phyloP scores from a whole-genome alignment of 1,284 basidiomycete species.

The Sphaerobolus stellatus region DNA sequence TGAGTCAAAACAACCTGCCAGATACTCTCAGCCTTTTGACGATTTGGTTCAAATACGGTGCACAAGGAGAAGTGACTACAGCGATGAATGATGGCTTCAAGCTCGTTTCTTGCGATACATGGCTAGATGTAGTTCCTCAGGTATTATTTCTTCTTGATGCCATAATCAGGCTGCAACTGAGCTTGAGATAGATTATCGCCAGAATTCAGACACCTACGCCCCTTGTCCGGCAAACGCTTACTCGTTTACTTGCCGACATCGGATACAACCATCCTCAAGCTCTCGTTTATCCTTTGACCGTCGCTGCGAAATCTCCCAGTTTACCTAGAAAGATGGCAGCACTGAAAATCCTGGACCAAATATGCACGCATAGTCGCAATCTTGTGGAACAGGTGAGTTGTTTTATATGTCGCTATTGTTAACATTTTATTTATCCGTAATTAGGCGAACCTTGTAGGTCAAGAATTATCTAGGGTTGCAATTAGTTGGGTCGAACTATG shows the following conservation, averaged over 20 bases:
- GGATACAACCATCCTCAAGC: slow-evolving; percentile 64
- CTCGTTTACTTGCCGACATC: slow-evolving; percentile 56
- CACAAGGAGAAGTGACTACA: slow-evolving; percentile 50
- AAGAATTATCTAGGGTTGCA: slow-evolving; percentile 62
- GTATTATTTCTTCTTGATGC: slow-evolving; percentile 24
- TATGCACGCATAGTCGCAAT: slow-evolving; percentile 55
- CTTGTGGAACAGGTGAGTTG: slow-evolving; percentile 51
- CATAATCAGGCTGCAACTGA: neutral
- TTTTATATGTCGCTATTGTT: neutral
- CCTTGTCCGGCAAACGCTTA: slow-evolving; percentile 52
- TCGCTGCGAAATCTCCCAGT: slow-evolving; percentile 60
- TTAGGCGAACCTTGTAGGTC: slow-evolving; percentile 52
- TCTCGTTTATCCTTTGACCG: slow-evolving; percentile 60
- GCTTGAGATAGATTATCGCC: slow-evolving; percentile 50
- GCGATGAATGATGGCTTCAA: slow-evolving; percentile 55
- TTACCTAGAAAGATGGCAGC: slow-evolving; percentile 51
- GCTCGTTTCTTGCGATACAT: slow-evolving; percentile 59
- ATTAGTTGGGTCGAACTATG: slow-evolving; percentile 68
- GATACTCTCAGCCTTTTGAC: slow-evolving; percentile 61
- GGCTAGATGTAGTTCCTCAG: slow-evolving; percentile 65
- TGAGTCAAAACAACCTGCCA: slow-evolving; percentile 55
- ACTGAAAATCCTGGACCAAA: slow-evolving; percentile 54
- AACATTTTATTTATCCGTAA: slow-evolving; percentile 1
- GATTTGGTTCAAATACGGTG: slow-evolving; percentile 66
- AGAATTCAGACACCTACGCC: slow-evolving; percentile 58